phyloP scores from a whole-genome alignment of 768 basidiomycete genomes.

The Sporobolomyces roseus region DNA sequence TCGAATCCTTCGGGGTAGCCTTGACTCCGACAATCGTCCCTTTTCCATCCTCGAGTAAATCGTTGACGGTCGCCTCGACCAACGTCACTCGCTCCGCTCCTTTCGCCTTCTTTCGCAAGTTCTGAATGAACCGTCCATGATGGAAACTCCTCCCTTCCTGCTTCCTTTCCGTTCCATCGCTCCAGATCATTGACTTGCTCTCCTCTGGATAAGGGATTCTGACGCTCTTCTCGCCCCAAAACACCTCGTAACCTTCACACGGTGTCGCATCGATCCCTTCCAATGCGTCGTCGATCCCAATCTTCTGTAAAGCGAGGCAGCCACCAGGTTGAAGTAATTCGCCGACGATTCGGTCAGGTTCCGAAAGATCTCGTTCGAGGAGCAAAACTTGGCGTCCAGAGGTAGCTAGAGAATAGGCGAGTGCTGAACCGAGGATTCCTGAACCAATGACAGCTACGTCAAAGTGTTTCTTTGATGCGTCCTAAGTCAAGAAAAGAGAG shows the following conservation, averaged over 20 bases:
- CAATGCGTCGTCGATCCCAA: slow-evolving; percentile 72
- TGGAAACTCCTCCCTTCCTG: slow-evolving; percentile 80
- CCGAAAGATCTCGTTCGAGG: slow-evolving; percentile 82
- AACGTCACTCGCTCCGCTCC: slow-evolving; percentile 66
- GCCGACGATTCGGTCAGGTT: slow-evolving; percentile 95
- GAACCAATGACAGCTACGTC: slow-evolving; percentile 77
- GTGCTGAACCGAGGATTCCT: slow-evolving; percentile 79
- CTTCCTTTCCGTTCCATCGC: slow-evolving; percentile 43
- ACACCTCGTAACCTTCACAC: slow-evolving; percentile 79
- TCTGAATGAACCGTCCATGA: slow-evolving; percentile 84
- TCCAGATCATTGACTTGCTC: slow-evolving; percentile 34
- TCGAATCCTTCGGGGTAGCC: slow-evolving; percentile 55
- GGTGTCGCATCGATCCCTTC: slow-evolving; percentile 85
- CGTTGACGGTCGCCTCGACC: slow-evolving; percentile 77
- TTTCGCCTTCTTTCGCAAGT: slow-evolving; percentile 64
- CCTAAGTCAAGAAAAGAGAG: not conserved
- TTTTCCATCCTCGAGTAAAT: slow-evolving; percentile 61
- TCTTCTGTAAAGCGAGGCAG: slow-evolving; percentile 64
- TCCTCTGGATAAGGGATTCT: slow-evolving; percentile 77
- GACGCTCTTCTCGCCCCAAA: slow-evolving; percentile 61
- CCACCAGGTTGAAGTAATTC: slow-evolving; percentile 95
- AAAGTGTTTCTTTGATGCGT: slow-evolving; percentile 10
- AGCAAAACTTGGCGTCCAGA: slow-evolving; percentile 73
- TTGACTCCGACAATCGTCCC: slow-evolving; percentile 64
- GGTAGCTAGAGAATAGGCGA: slow-evolving; percentile 69